phyloP scores from a whole-genome alignment of 1,139 yeast genomes.

The Yamadazyma dushanensis region DNA sequence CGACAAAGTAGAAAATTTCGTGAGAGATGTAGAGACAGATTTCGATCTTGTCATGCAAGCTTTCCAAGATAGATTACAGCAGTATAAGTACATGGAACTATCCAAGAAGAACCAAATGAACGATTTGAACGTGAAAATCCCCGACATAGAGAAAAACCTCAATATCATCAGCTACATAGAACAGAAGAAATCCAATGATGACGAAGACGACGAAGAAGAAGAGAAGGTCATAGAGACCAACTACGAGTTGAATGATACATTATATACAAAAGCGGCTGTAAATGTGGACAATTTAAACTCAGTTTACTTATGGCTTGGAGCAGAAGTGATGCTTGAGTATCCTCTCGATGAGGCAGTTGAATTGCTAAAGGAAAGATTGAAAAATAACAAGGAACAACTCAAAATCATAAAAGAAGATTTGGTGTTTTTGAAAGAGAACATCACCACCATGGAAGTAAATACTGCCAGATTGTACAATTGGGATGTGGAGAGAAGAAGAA shows the following conservation, averaged over 20 bases:
- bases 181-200: conserved; percentile 36
- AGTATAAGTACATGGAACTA: conserved; percentile 85
- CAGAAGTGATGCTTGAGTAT: conserved; percentile 96
- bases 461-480: conserved; percentile 94
- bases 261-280: conserved; percentile 79
- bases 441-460: conserved; percentile 97
- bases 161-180: conserved; percentile 67
- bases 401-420: conserved; percentile 74
- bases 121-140: conserved; percentile 73
- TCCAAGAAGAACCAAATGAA: conserved; percentile 70
- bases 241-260: conserved; percentile 90
- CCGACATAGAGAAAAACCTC: conserved; percentile 84
- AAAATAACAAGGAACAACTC: conserved; percentile 61
- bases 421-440: conserved; percentile 85
- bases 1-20: conserved; percentile 74
- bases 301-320: conserved; percentile 93
- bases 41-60: conserved; percentile 66
- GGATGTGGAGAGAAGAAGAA: conserved; percentile 85
- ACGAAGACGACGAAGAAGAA: conserved; percentile 31
- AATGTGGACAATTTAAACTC: conserved; percentile 44
- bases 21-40: conserved; percentile 64
- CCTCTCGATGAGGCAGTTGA: conserved; percentile 84
- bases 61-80: conserved; percentile 78
- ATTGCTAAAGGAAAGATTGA: conserved; percentile 62
- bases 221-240: conserved; percentile 59